Evolutionary conservation across 371 early-diverging fungal genomes (phyloP).

Genomic region (Mortierella sp.): DNA sequence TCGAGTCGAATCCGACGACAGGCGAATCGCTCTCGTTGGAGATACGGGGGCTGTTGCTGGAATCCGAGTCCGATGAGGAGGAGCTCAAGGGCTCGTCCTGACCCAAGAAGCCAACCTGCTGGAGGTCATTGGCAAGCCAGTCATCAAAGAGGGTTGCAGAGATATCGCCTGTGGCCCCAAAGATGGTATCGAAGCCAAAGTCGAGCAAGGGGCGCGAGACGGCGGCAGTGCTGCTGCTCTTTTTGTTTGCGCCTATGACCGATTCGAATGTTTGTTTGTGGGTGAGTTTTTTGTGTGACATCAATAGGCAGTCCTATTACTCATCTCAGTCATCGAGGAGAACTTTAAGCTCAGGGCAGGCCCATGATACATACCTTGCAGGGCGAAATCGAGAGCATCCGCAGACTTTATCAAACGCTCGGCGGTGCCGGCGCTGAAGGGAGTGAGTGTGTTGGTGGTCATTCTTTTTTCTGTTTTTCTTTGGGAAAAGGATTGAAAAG

Average conservation of each 20-base stretch:
- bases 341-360: background rate
- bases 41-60: slow-evolving; percentile 25
- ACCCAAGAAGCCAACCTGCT: slow-evolving; percentile 32
- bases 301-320: slow-evolving; percentile 42
- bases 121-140: slow-evolving; percentile 51
- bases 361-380: slow-evolving; percentile 33
- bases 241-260: slow-evolving; percentile 17
- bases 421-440: slow-evolving; percentile 33
- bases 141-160: slow-evolving; percentile 50
- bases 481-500: background rate
- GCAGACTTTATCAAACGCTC: slow-evolving; percentile 53
- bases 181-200: slow-evolving; percentile 28
- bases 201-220: slow-evolving; percentile 24
- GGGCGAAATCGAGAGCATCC: slow-evolving; percentile 47
- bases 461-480: slow-evolving; percentile 32
- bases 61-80: slow-evolving; percentile 33
- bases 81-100: slow-evolving; percentile 26
- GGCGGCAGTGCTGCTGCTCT: background rate
- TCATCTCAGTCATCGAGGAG: slow-evolving; percentile 35
- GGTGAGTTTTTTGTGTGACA: slow-evolving; percentile 2
- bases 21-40: slow-evolving; percentile 39
- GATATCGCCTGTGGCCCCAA: slow-evolving; percentile 23
- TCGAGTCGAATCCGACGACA: slow-evolving; percentile 45
- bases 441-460: slow-evolving; percentile 26
- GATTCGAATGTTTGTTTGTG: background rate